Conservation (phyloP, 352 stramenopile genomes). For the Globisporangium uncinulatum region DNA sequence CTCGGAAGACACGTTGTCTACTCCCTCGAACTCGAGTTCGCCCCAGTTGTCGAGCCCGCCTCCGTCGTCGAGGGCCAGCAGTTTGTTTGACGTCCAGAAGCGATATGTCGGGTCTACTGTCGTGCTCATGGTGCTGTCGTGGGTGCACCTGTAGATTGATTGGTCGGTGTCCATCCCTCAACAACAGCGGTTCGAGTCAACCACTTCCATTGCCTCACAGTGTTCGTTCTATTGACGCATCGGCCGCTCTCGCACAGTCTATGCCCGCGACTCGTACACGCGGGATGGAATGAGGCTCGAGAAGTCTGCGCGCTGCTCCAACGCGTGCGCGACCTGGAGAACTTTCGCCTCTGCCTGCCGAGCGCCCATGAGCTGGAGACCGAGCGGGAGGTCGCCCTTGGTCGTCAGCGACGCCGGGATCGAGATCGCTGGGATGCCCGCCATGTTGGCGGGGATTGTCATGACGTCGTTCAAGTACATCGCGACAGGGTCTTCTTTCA, state of each 20-base stretch:
- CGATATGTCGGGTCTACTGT: background rate
- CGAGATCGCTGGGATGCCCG: slow-evolving; percentile 81
- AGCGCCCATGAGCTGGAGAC: slow-evolving; percentile 74
- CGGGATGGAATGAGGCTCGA: slow-evolving; percentile 31
- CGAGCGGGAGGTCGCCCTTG: slow-evolving; percentile 53
- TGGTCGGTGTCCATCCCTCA: background rate
- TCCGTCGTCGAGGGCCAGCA: background rate
- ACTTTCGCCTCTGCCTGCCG: slow-evolving; percentile 55
- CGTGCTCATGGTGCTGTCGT: background rate
- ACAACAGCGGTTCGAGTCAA: background rate
- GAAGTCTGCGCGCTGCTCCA: slow-evolving; percentile 60
- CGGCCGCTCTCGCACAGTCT: background rate
- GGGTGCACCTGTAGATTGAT: slow-evolving; percentile 3
- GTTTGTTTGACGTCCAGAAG: background rate
- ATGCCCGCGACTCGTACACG: slow-evolving; percentile 36
- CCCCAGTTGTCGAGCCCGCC: background rate
- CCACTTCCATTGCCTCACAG: background rate
- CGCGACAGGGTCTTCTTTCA: slow-evolving; percentile 60
- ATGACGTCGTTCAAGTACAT: slow-evolving; percentile 93
- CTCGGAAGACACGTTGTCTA: background rate
- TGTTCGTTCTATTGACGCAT: background rate
- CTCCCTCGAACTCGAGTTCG: slow-evolving; percentile 4
- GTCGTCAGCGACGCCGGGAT: slow-evolving; percentile 62
- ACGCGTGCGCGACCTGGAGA: slow-evolving; percentile 49
- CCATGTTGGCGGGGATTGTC: slow-evolving; percentile 88